Evolutionary conservation across 176 grass and related monocot genomes (phyloP), one percentile per base, ranked within the genome.

Genomic region (Juncus inflexus): DNA sequence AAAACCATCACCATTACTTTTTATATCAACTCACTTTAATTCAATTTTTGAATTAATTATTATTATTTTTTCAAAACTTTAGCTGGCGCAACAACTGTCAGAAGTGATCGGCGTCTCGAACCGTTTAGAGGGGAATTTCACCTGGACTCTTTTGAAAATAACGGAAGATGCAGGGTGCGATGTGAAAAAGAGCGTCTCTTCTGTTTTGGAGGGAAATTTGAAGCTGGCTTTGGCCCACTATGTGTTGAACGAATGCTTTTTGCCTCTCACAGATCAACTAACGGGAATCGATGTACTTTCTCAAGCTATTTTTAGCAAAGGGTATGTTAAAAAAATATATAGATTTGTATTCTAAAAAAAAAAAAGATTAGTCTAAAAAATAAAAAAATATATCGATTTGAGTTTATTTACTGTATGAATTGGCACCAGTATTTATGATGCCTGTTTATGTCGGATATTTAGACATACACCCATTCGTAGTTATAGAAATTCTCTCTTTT

Each of bases 191-290:
- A 68, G 45, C 62, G 51, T 50, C 13, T 65, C 38, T 15, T 19
- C 15, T 47, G 58, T 54, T 61, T 86, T 40, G 90, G 83, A 43
- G 19, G 71, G 74, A 83, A 95, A 15, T 38, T 74, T 12, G 83
- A 90, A 77, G 67, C 83, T 45, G 63, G 67, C 28, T 2, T 53
- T 83, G 39, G 79, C 70, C 19, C 83, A 83, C 7, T 87, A 64
- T 47, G 79, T 95, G 52, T 35, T 95, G 8, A 83, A 89, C n/a
- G 83, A 90, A 61, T 95, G 90, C 58, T 89, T 95, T 38, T 75
- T 83, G 35, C 82, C 90, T 43, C 74, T 90, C 3, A 76, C 78
- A 62, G 86, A 95, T 76, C 74, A 79, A 53, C 57, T 83, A 15
- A 95, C 86, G 7, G 70, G 73, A 50, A 60, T 79, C 3, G 80